Evolutionary conservation across 192 early-diverging fungal species (phyloP).

Genomic region (Chytriomyces sp.): DNA sequence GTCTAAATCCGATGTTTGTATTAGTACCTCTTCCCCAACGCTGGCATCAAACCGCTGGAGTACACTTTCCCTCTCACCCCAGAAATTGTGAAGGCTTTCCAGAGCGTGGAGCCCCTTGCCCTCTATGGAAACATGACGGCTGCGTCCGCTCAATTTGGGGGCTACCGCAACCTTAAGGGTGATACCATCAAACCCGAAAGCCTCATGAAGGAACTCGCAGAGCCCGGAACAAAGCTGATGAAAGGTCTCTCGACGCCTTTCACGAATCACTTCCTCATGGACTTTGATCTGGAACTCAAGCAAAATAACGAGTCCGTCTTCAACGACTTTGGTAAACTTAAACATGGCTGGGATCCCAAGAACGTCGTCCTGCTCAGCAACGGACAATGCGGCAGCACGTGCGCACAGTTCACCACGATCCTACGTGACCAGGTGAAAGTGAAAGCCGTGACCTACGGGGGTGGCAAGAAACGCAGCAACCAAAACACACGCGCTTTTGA

Average conservation of each 20-base stretch:
- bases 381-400: no score
- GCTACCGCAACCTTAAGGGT: not conserved
- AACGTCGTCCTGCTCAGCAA: no score
- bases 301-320: no score
- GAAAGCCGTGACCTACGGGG: no score
- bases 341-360: no score
- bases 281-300: not conserved
- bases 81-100: not conserved
- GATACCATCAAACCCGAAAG: not conserved
- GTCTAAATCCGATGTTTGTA: not conserved
- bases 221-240: not conserved
- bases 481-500: no score
- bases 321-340: no score
- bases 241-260: not conserved
- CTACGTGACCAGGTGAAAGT: no score
- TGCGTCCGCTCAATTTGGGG: no score
- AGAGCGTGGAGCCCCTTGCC: not conserved
- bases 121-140: not conserved
- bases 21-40: conserved; percentile 1
- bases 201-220: not conserved
- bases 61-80: not conserved
- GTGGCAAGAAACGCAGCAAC: no score
- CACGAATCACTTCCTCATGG: not conserved
- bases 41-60: not conserved
- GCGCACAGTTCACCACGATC: no score